Evolutionary conservation across 768 basidiomycete species (phyloP).

Genomic region (Trametes gibbosa): DNA sequence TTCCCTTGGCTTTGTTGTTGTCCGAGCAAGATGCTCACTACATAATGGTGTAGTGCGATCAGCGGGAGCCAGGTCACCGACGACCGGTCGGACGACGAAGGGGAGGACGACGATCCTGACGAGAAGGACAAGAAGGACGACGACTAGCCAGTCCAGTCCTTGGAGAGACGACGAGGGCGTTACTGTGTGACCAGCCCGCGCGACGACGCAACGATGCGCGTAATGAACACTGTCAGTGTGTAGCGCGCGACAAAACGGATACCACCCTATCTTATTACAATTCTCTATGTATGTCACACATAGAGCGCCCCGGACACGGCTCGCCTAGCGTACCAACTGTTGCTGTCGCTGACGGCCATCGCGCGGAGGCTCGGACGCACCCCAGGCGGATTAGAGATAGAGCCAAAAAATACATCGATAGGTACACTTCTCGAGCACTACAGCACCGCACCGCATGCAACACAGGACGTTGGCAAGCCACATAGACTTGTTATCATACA

Average conservation of each 20-base stretch:
- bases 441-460: background rate
- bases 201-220: background rate
- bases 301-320: no score
- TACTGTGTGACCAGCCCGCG: background rate
- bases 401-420: background rate
- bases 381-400: background rate
- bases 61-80: slow-evolving; percentile 51
- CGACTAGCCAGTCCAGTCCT: no score
- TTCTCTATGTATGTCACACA: background rate
- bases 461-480: background rate
- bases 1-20: background rate
- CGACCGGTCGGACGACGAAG: slow-evolving; percentile 80
- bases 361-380: background rate
- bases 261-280: background rate
- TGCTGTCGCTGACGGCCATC: no score
- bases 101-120: slow-evolving; percentile 41
- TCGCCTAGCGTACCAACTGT: no score
- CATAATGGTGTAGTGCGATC: slow-evolving; percentile 46
- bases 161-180: background rate
- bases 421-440: background rate
- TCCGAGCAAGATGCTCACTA: background rate
- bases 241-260: background rate
- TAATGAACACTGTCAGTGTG: background rate
- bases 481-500: background rate
- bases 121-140: slow-evolving; percentile 33